A percentile compares a stretch with the other conserved stretches of the same genome.
Conservation (phyloP, 768 basidiomycete genomes). For the Lentinula sp. region DNA sequence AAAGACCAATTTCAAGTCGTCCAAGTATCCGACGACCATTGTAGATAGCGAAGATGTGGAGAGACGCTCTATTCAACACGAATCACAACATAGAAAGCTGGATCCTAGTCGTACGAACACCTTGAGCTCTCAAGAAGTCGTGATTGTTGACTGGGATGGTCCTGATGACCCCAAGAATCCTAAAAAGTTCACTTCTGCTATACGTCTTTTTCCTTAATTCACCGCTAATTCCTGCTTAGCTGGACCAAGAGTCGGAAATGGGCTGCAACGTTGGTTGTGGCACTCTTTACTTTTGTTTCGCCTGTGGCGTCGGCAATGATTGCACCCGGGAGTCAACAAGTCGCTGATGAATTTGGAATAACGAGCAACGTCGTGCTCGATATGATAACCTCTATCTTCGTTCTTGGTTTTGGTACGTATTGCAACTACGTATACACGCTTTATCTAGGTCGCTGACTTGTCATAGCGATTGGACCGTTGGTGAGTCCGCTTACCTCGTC, state of each 20-base stretch:
- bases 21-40: background rate
- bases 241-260: conserved; percentile 58
- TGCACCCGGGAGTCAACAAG: conserved; percentile 51
- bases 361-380: conserved; percentile 40
- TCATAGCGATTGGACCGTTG: conserved; percentile 46
- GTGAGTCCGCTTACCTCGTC: conserved; percentile 17
- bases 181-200: conserved; percentile 36
- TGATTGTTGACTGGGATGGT: conserved; percentile 60
- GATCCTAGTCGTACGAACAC: background rate
- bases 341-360: conserved; percentile 51
- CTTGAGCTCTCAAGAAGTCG: conserved; percentile 3
- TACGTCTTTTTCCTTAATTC: background rate
- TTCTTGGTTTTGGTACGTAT: conserved; percentile 52
- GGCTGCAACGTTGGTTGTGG: conserved; percentile 59
- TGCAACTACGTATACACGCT: background rate
- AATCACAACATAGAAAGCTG: background rate
- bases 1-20: background rate
- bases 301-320: conserved; percentile 73
- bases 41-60: background rate
- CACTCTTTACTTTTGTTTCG: conserved; percentile 61
- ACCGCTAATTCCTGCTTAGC: conserved; percentile 21
- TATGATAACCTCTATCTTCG: conserved; percentile 55
- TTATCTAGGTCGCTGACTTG: background rate
- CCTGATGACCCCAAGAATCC: conserved; percentile 54
- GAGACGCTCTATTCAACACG: background rate